phyloP scores from a whole-genome alignment of 148 eudicot genomes.

The Rheum nobile region DNA sequence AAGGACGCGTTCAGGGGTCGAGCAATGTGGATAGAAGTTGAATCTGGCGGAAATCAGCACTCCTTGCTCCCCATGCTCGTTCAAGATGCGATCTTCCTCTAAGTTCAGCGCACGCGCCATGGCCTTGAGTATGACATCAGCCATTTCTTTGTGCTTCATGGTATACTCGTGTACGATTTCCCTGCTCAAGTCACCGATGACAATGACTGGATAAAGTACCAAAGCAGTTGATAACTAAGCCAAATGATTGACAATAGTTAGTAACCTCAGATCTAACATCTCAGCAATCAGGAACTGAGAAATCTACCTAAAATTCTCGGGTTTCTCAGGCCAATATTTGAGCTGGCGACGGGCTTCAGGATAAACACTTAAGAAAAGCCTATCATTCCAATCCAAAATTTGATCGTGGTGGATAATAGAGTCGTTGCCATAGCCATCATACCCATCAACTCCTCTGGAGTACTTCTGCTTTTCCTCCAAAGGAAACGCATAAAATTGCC shows the following conservation, averaged over 20 bases:
- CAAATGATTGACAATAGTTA: background rate
- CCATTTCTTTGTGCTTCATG: conserved; percentile 8
- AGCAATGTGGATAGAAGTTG: conserved; percentile 37
- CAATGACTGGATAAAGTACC: background rate
- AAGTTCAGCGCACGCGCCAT: conserved; percentile 31
- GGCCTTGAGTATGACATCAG: conserved; percentile 21
- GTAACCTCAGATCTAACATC: background rate
- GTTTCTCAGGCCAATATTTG: conserved; percentile 51
- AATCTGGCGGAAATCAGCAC: conserved; percentile 21
- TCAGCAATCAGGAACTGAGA: background rate
- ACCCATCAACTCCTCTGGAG: conserved; percentile 23
- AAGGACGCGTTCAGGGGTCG: conserved; percentile 23
- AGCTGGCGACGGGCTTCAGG: conserved; percentile 36
- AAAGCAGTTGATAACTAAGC: background rate
- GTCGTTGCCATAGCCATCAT: conserved; percentile 57
- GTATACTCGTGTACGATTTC: conserved; percentile 23
- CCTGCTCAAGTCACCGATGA: conserved; percentile 8
- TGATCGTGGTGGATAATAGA: conserved; percentile 25
- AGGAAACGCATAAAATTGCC: conserved; percentile 44
- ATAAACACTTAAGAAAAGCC: conserved; percentile 34
- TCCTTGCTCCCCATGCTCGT: conserved; percentile 21
- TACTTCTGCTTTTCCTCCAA: conserved; percentile 47
- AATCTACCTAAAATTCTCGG: conserved; percentile 38
- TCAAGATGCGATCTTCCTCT: conserved; percentile 28
- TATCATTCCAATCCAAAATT: conserved; percentile 47